Base-by-base conservation (phyloP, 345 rosid genomes). In the Ricinus communis region DNA sequence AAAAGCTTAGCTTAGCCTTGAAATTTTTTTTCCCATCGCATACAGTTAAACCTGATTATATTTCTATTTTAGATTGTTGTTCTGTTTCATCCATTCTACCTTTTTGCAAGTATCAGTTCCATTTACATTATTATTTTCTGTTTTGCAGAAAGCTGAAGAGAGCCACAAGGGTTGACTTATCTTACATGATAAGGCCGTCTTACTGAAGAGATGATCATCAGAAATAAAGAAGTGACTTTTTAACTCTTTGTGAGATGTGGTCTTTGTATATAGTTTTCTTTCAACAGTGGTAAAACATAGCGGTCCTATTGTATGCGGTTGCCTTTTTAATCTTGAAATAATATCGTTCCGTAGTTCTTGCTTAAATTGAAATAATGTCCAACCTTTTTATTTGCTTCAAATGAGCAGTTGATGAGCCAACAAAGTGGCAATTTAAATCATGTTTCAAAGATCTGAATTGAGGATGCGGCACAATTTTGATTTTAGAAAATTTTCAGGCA, bases 61-160 rank as follows among this genome's bases (percentile, higher is more conserved):
- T 24, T 43, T 8, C 28, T 40, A 5, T 12, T 22, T 22, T 38
- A 30, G 41, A 58, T 30, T 58, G 36, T n/a, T 4, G 6, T 2
- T 30, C 38, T 22, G 59, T 31, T n/a, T 53, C 12, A 18, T 51
- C 5, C 8, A 1, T 51, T 51, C 24, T 4, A 16, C 22, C 9
- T 3, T 19, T 51, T 2, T 54, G 21, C 3, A n/a, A n/a, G n/a
- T n/a, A n/a, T n/a, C n/a, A n/a, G n/a, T n/a, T n/a, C n/a, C n/a
- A 16, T 60, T 38, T 4, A 19, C 30, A 30, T 33, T 2, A 2
- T 21, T 41, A 24, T 15, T 62, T 22, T 63, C 22, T 21, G 16
- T 12, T 25, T 25, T 18, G 13, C 67, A 63, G 67, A 43, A 46
- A 43, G 24, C 67, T 43, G 53, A 45, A 63, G 67, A 24, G 53